These are phyloP conservation scores for Alternaria sp. DNA, from an alignment of 2,329 filamentous ascomycete species.

Conservation along the genomic window DNA sequence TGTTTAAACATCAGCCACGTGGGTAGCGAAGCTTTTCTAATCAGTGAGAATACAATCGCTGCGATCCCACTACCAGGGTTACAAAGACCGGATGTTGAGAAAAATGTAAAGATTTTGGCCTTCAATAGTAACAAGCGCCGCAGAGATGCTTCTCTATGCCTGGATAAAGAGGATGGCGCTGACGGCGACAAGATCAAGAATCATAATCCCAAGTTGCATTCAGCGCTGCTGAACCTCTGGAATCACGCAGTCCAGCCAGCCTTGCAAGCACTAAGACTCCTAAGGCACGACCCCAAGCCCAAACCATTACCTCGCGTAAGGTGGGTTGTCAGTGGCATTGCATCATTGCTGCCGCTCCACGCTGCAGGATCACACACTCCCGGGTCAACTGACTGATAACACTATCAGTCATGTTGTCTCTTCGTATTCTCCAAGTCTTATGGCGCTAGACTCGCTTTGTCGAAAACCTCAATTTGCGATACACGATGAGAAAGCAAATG, in stretches of 20 bases:
- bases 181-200: constrained; percentile 12
- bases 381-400: constrained; percentile 11
- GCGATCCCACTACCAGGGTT: constrained; percentile 14
- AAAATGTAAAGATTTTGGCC: constrained; percentile 15
- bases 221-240: constrained; percentile 14
- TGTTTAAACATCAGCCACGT: constrained; percentile 14
- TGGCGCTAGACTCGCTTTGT: constrained; percentile 10
- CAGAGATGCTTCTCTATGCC: constrained; percentile 13
- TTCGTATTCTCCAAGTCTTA: constrained; percentile 16
- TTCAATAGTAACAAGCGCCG: constrained; percentile 14
- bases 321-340: constrained; percentile 16
- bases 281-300: constrained; percentile 13
- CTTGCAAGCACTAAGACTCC: constrained; percentile 14
- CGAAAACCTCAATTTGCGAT: constrained; percentile 12
- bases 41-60: constrained; percentile 14
- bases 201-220: constrained; percentile 12
- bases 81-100: constrained; percentile 14
- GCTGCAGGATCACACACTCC: constrained; percentile 13
- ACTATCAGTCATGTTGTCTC: constrained; percentile 14
- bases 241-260: constrained; percentile 13
- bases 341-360: constrained; percentile 15
- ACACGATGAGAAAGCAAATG: constrained; percentile 12
- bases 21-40: constrained; percentile 14
- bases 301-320: constrained; percentile 16
- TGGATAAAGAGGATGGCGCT: constrained; percentile 14